A percentile compares a stretch with the other conserved stretches of the same genome.
Evolutionary conservation across 1,284 basidiomycete genomes (phyloP).

Genomic region (Agroathelia rolfsii): DNA sequence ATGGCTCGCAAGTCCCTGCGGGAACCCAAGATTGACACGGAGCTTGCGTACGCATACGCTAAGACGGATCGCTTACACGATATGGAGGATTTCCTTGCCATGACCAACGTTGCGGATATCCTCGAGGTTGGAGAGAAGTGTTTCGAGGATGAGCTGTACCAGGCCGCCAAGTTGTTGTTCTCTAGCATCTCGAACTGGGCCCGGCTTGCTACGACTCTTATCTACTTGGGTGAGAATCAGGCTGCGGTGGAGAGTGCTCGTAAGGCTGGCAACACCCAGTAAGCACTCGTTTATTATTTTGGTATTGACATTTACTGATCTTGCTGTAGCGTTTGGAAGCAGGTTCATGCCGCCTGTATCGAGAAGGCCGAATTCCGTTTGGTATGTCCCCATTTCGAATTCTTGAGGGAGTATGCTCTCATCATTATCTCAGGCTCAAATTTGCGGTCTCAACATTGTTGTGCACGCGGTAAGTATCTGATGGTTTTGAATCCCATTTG

Average conservation of each 20-base stretch:
- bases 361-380: conserved; percentile 96
- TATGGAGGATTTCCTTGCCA: conserved; percentile 98
- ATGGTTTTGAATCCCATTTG: not conserved
- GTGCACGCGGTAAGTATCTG: conserved; percentile 67
- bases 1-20: conserved; percentile 99
- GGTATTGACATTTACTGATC: conserved; percentile 9
- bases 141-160: conserved; percentile 97
- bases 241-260: conserved; percentile 96
- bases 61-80: conserved; percentile 96
- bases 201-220: conserved; percentile 92
- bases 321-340: conserved; percentile 88
- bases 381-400: conserved; percentile 24
- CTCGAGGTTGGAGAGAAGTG: conserved; percentile 97
- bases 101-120: conserved; percentile 98
- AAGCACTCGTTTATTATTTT: conserved; percentile 19
- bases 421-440: conserved; percentile 62
- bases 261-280: conserved; percentile 98
- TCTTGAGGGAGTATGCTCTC: not conserved
- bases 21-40: conserved; percentile 97
- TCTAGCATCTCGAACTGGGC: conserved; percentile 98
- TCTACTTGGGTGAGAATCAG: conserved; percentile 98
- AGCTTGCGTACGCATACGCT: conserved; percentile 92
- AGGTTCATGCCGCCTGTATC: conserved; percentile 97
- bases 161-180: conserved; percentile 94
- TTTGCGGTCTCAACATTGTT: conserved; percentile 93